Percentiles rank a stretch among this genome's conserved stretches.
These are phyloP conservation scores for Leccinum uliginosum DNA, from an alignment of 768 basidiomycete species.

Conservation along the genomic window DNA sequence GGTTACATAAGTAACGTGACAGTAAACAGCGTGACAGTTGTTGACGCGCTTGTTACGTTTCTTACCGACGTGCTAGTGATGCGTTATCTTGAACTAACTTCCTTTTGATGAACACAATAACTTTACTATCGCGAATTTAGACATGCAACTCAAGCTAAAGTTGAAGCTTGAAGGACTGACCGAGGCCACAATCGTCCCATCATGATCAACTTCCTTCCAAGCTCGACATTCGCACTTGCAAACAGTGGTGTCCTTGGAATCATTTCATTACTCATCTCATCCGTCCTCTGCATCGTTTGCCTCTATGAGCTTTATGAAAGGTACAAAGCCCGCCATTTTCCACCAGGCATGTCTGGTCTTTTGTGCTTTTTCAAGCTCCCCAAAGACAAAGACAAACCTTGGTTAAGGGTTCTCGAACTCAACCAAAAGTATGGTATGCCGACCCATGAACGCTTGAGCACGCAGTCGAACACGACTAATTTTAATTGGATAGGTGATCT, in stretches of 20 bases:
- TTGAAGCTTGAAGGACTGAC: background rate
- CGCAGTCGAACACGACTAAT: background rate
- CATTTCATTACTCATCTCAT: background rate
- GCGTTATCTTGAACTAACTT: no score
- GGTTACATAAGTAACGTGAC: no score
- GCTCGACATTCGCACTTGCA: background rate
- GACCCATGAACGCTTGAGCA: background rate
- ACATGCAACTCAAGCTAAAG: no score
- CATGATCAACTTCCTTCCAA: background rate
- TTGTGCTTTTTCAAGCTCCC: slow-evolving; percentile 10
- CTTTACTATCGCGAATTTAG: no score
- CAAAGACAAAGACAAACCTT: slow-evolving; percentile 1
- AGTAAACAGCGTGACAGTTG: no score
- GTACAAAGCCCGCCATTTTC: slow-evolving; percentile 3
- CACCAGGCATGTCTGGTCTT: slow-evolving; percentile 16
- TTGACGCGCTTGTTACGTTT: no score
- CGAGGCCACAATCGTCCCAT: background rate
- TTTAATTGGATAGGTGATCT: slow-evolving; percentile 10
- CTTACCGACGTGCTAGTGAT: no score
- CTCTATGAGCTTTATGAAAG: slow-evolving; percentile 1
- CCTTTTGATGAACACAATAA: no score
- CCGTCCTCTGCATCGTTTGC: background rate
- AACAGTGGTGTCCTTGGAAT: background rate
- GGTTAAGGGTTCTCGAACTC: slow-evolving; percentile 10
- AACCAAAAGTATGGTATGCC: slow-evolving; percentile 11